Conservation (phyloP, 352 stramenopile genomes). For the Phytopythium delawarense region DNA sequence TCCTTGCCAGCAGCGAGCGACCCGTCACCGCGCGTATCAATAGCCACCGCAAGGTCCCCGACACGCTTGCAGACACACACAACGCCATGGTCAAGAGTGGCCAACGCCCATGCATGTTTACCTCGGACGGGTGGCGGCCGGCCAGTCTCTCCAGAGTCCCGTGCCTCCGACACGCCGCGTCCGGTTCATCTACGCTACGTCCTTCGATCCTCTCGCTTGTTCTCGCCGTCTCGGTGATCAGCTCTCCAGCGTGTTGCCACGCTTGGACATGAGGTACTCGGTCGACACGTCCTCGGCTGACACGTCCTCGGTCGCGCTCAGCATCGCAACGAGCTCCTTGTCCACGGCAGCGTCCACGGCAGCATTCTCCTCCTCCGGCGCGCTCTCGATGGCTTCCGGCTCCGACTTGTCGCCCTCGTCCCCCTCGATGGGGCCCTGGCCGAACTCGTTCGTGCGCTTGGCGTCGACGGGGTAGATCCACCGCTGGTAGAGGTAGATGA, state of each 20-base stretch:
- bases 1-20: not conserved
- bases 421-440: conserved; percentile 71
- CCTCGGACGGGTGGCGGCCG: not conserved
- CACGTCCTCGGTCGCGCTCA: conserved; percentile 5
- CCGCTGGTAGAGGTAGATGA: conserved; percentile 99
- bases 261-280: conserved; percentile 55
- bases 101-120: conserved; percentile 1
- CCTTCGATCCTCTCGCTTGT: not conserved
- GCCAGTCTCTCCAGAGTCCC: not conserved
- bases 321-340: too few species aligned
- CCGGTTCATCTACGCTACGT: not conserved
- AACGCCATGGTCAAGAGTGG: not conserved
- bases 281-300: conserved; percentile 25
- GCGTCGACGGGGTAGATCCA: conserved; percentile 95
- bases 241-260: conserved; percentile 33
- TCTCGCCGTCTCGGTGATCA: conserved; percentile 3
- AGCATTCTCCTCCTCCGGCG: conserved; percentile 6
- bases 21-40: not conserved
- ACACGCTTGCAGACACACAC: not conserved
- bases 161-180: not conserved
- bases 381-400: conserved; percentile 19
- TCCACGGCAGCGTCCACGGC: conserved; percentile 10
- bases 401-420: conserved; percentile 16
- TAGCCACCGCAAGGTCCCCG: not conserved
- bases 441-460: conserved; percentile 92